Evolutionary conservation across 805 yeast species (phyloP).

Genomic region (Wickerhamomyces ciferrii): DNA sequence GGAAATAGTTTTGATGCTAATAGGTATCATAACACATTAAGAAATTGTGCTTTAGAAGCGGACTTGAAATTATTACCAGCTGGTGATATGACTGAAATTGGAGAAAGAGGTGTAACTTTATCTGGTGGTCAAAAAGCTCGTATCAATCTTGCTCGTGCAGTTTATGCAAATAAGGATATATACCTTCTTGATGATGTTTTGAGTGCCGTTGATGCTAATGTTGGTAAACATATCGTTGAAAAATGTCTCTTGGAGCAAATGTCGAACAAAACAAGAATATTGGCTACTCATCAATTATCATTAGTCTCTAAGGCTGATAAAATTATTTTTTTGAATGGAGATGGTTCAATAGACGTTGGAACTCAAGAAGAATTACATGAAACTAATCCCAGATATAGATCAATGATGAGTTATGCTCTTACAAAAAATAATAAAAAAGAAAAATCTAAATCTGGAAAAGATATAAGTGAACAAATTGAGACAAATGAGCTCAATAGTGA

Average conservation of each 20-base stretch:
- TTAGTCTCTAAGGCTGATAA: slow-evolving; percentile 58
- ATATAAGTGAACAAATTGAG: background rate
- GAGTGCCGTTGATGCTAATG: slow-evolving; percentile 74
- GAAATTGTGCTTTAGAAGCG: slow-evolving; percentile 52
- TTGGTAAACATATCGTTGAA: slow-evolving; percentile 61
- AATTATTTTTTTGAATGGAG: slow-evolving; percentile 47
- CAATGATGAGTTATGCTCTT: slow-evolving; percentile 21
- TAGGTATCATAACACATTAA: slow-evolving; percentile 46
- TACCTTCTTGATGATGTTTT: slow-evolving; percentile 64
- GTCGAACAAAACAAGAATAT: slow-evolving; percentile 48
- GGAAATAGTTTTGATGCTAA: slow-evolving; percentile 45
- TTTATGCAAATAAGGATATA: slow-evolving; percentile 55
- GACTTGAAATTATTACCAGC: slow-evolving; percentile 59
- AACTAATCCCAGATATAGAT: slow-evolving; percentile 27
- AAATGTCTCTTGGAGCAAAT: slow-evolving; percentile 51
- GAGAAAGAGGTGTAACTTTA: slow-evolving; percentile 69
- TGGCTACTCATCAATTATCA: slow-evolving; percentile 75
- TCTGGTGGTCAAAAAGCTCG: slow-evolving; percentile 37
- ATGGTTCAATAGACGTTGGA: slow-evolving; percentile 50
- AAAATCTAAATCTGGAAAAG: background rate
- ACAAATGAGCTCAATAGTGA: background rate
- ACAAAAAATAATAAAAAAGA: slow-evolving; percentile 26
- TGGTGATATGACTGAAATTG: slow-evolving; percentile 67
- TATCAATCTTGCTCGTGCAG: slow-evolving; percentile 62
- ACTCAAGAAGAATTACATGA: slow-evolving; percentile 42